A percentile compares a stretch with the other conserved stretches of the same genome.
Evolutionary conservation across 75 land plant species (phyloP).

Genomic region (Gnetum montanum): DNA sequence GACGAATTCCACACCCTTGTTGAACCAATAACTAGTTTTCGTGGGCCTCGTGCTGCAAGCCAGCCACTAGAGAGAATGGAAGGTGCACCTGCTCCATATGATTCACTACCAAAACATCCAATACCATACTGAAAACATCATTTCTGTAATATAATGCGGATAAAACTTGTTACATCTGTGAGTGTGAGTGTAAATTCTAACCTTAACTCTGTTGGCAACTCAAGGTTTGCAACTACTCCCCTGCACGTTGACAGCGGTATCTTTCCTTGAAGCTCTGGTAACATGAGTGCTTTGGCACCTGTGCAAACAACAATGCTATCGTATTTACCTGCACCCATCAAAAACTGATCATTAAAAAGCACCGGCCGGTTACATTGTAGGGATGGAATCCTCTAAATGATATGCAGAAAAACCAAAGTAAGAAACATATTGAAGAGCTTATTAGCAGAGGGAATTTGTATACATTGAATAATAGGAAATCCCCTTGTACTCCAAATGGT

Average conservation of each 20-base stretch:
- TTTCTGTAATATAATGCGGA: too few relatives aligned
- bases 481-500: too few relatives aligned
- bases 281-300: conserved; percentile 65
- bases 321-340: conserved; percentile 44
- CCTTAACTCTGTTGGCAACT: conserved; percentile 30
- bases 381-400: not conserved
- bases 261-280: conserved; percentile 76
- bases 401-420: not conserved
- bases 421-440: too few relatives aligned
- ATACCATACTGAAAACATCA: too few relatives aligned
- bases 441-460: too few relatives aligned
- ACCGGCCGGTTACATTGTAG: not conserved
- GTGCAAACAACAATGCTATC: conserved; percentile 76
- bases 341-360: not conserved
- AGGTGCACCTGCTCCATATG: conserved; percentile 45
- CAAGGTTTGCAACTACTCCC: conserved; percentile 65
- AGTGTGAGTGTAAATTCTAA: not conserved
- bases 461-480: too few relatives aligned
- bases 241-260: conserved; percentile 83
- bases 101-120: conserved; percentile 30
- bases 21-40: conserved; percentile 64
- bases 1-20: conserved; percentile 81
- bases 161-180: too few relatives aligned
- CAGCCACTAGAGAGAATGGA: conserved; percentile 78
- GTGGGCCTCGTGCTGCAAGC: conserved; percentile 77